Percentiles rank a stretch among this genome's conserved stretches.
Evolutionary conservation across 2,329 filamentous ascomycete genomes (phyloP).

Genomic region (Hymenoscyphus repandus): DNA sequence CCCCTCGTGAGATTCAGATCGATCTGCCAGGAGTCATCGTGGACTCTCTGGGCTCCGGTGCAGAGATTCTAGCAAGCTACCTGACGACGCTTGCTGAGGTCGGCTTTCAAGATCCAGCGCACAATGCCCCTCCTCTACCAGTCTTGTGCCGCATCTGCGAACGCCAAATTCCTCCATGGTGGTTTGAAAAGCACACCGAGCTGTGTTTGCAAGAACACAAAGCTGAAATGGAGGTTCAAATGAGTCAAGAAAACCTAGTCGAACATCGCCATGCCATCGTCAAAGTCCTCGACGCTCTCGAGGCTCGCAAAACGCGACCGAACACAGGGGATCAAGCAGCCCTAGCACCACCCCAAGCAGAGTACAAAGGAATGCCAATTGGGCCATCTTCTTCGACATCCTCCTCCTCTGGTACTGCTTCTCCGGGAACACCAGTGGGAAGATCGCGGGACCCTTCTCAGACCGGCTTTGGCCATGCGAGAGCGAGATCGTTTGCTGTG

Average conservation of each 20-base stretch:
- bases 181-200: constrained; percentile 99
- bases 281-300: constrained; percentile 86
- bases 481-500: constrained; percentile 85
- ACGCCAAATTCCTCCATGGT: constrained; percentile 95
- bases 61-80: constrained; percentile 90
- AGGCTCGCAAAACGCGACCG: constrained; percentile 67
- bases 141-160: constrained; percentile 96
- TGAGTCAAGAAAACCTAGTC: constrained; percentile 84
- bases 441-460: constrained; percentile 66
- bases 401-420: constrained; percentile 66
- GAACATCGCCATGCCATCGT: constrained; percentile 95
- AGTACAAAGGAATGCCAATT: constrained; percentile 86
- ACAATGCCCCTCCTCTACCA: constrained; percentile 74
- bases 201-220: constrained; percentile 92
- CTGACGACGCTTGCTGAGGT: constrained; percentile 84
- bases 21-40: constrained; percentile 86
- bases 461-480: constrained; percentile 64
- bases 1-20: constrained; percentile 89
- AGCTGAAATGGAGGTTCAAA: constrained; percentile 95
- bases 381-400: constrained; percentile 64
- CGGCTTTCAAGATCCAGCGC: constrained; percentile 67
- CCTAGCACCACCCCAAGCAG: constrained; percentile 52
- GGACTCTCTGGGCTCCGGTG: constrained; percentile 88
- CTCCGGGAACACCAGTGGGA: constrained; percentile 65
- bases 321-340: constrained; percentile 45